Conservation (phyloP, 169 alveolate species). For the Eimeria maxima region DNA sequence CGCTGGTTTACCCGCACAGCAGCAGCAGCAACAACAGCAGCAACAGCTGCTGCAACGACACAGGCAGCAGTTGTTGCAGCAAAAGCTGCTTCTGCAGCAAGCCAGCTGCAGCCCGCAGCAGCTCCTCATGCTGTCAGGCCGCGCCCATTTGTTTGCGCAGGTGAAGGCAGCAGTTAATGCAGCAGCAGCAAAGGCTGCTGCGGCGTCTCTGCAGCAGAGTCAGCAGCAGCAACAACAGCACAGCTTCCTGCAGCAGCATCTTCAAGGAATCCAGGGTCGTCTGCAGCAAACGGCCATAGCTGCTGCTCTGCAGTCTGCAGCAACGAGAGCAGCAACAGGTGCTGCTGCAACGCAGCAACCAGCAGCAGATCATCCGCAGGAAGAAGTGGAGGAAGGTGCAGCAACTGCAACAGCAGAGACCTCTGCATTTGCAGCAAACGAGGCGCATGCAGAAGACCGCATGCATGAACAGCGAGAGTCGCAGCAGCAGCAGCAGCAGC, state of each 20-base stretch:
- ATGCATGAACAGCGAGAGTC: neutral
- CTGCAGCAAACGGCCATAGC: neutral
- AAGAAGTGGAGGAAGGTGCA: neutral
- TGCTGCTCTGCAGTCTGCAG: slow-evolving; percentile 38
- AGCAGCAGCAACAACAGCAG: slow-evolving; percentile 66
- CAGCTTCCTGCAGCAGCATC: slow-evolving; percentile 13
- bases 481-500: slow-evolving; percentile 29
- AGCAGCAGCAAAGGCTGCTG: slow-evolving; percentile 64
- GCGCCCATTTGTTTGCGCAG: slow-evolving; percentile 39
- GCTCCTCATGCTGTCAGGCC: slow-evolving; percentile 35
- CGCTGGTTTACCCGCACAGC: neutral
- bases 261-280: neutral
- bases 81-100: slow-evolving; percentile 60
- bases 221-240: slow-evolving; percentile 32
- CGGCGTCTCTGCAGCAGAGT: neutral
- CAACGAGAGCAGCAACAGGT: neutral
- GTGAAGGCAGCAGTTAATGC: slow-evolving; percentile 52
- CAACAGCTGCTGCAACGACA: slow-evolving; percentile 45
- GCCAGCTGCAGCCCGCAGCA: slow-evolving; percentile 71
- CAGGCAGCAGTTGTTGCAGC: slow-evolving; percentile 43
- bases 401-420: neutral
- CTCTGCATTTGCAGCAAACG: too few species aligned
- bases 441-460: neutral
- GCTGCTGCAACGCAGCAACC: neutral
- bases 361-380: neutral